Base-by-base conservation (phyloP, 306 rosid genomes). In the Trifolium pratense region DNA sequence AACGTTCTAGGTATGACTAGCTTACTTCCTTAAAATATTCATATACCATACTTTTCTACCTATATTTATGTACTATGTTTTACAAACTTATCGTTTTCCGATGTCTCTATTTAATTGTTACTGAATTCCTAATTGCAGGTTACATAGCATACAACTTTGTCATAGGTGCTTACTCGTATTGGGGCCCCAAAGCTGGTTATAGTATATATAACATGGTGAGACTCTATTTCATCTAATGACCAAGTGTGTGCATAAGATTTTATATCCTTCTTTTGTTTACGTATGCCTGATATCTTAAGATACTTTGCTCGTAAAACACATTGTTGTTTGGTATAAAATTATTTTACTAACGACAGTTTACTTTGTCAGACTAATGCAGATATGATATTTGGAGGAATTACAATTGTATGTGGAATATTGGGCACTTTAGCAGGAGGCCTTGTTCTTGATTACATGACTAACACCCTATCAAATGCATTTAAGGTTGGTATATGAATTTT, bases 121-220 rank as follows among this genome's bases (percentile, higher is more conserved):
- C 52, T 56, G 56, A 75, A 74, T 75, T 49, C 59, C 70, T 62
- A 70, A 53, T 86, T 81, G 59, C 78, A 94, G 98, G 98, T 77
- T 89, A 85, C 79, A 75, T 88, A 74, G 87, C 83, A 46, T 94
- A 94, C 91, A 94, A 79, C 79, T 94, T 91, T 45, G 97, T 94
- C 70, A 59, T 94, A 1, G 98, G 98, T 42, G 95, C 98, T 40
- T 94, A 91, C 88, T 89, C 97, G 7, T 94, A 89, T 80, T 94
- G 97, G 97, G 98, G 98, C 2, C 97, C 98, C 3, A 94, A 91
- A 80, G 98, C 97, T 59, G 98, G 98, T 66, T 87, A 87, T 77
- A 89, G 68, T 68, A 89, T 94, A 65, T 94, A 94, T 82, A 32
- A 91, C 55, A 91, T 94, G 98, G 98, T 91, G 66, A 79, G 89